phyloP scores from a whole-genome alignment of 805 yeast genomes.

The Starmerella kuoi region DNA sequence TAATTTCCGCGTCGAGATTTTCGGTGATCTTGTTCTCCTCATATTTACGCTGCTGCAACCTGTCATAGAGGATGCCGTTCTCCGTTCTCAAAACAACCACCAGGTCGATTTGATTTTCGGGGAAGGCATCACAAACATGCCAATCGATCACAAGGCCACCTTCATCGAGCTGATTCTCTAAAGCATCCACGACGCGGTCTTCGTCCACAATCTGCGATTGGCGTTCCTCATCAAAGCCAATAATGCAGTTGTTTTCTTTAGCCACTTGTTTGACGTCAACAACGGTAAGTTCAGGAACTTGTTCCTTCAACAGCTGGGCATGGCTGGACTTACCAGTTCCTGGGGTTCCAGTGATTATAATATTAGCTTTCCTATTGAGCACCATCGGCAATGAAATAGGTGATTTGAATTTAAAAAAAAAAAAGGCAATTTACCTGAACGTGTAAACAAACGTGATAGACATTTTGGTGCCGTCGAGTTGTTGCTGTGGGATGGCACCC shows the following conservation, averaged over 20 bases:
- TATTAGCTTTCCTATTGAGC: conserved; percentile 40
- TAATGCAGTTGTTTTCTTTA: conserved; percentile 59
- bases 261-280: conserved; percentile 74
- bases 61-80: conserved; percentile 56
- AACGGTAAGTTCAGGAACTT: conserved; percentile 39
- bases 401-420: too few relatives aligned
- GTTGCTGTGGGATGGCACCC: too few relatives aligned
- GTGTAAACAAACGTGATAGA: neutral
- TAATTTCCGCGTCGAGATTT: conserved; percentile 90
- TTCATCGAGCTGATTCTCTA: conserved; percentile 62
- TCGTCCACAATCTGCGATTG: conserved; percentile 87
- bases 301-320: conserved; percentile 44
- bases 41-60: conserved; percentile 67
- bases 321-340: conserved; percentile 80
- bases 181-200: conserved; percentile 66
- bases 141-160: conserved; percentile 94
- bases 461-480: too few relatives aligned
- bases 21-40: conserved; percentile 74
- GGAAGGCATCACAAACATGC: conserved; percentile 95
- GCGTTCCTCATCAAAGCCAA: conserved; percentile 74
- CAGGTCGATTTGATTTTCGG: conserved; percentile 81
- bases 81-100: conserved; percentile 81
- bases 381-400: conserved; percentile 20
- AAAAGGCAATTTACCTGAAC: too few relatives aligned
- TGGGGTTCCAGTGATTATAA: conserved; percentile 91